Percentiles rank a stretch among this genome's conserved stretches.
Conservation (phyloP, 495 filamentous ascomycete genomes). For the Xanthoparmelia taractica region DNA sequence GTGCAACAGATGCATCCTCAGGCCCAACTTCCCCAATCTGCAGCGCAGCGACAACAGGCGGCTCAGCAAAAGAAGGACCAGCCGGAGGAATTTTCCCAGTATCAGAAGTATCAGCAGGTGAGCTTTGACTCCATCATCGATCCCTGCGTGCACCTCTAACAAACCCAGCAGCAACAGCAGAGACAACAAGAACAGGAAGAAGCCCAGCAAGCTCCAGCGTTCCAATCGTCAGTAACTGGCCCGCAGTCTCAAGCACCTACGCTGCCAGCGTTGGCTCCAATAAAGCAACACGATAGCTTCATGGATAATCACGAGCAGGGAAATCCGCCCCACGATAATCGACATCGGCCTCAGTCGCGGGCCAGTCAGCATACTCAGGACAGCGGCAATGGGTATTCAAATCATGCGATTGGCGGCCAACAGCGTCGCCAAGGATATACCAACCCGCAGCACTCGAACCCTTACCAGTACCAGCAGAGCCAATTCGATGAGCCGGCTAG, state of each 20-base stretch:
- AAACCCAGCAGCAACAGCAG: constrained; percentile 46
- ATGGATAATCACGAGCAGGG: constrained; percentile 30
- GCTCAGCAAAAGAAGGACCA: constrained; percentile 62
- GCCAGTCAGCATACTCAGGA: constrained; percentile 34
- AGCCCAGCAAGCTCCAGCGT: constrained; percentile 33
- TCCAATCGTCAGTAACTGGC: constrained; percentile 23
- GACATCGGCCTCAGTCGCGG: constrained; percentile 46
- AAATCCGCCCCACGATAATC: constrained; percentile 35
- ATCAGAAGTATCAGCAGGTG: constrained; percentile 61
- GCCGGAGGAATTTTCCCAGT: constrained; percentile 53
- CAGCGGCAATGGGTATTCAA: constrained; percentile 42
- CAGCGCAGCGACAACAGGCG: constrained; percentile 51
- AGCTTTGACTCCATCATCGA: constrained; percentile 21
- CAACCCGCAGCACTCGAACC: constrained; percentile 19
- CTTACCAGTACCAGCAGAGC: constrained; percentile 39
- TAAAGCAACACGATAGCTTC: constrained; percentile 35
- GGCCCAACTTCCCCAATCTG: constrained; percentile 61
- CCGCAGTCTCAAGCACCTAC: constrained; percentile 17
- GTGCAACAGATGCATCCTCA: constrained; percentile 98
- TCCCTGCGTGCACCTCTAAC: background rate
- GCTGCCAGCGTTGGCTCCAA: constrained; percentile 9
- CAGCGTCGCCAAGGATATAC: constrained; percentile 27
- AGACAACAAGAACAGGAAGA: constrained; percentile 39
- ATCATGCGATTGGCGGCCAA: constrained; percentile 39
- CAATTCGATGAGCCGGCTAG: constrained; percentile 44